phyloP scores from a whole-genome alignment of 2,329 filamentous ascomycete genomes.

The Neopestalotiopsis clavispora region DNA sequence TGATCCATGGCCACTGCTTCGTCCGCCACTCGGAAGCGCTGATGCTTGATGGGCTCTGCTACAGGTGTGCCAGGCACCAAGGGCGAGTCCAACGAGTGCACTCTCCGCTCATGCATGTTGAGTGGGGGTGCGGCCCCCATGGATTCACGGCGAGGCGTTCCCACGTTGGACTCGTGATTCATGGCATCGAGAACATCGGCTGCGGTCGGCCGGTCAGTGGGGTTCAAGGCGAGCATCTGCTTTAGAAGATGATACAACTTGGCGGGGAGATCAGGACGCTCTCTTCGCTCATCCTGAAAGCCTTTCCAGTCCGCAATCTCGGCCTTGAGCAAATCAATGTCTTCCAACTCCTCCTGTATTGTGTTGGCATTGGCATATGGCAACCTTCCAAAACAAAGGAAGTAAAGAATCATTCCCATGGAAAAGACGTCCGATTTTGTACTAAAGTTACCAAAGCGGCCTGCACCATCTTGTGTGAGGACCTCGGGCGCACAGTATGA shows the following conservation, averaged over 20 bases:
- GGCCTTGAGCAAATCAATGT: conserved; percentile 80
- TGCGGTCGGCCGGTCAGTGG: conserved; percentile 78
- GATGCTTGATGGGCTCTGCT: conserved; percentile 41
- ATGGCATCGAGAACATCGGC: conserved; percentile 83
- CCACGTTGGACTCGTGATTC: conserved; percentile 65
- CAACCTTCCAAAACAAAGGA: conserved; percentile 91
- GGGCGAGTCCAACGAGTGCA: conserved; percentile 63
- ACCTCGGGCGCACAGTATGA: conserved; percentile 98
- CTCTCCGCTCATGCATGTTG: conserved; percentile 49
- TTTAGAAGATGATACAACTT: conserved; percentile 87
- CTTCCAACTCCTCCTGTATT: conserved; percentile 89
- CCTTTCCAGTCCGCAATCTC: conserved; percentile 90
- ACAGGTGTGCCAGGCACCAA: conserved; percentile 53
- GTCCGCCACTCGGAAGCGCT: conserved; percentile 21
- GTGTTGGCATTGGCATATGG: conserved; percentile 86
- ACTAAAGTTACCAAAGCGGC: conserved; percentile 88
- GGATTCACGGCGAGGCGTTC: conserved; percentile 41
- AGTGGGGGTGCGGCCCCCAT: conserved; percentile 43
- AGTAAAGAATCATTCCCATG: conserved; percentile 96
- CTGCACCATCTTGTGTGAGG: conserved; percentile 69
- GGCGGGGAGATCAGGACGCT: conserved; percentile 81
- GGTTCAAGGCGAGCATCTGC: conserved; percentile 77
- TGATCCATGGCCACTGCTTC: conserved; percentile 19
- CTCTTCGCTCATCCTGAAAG: conserved; percentile 76
- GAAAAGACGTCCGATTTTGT: conserved; percentile 99